Conservation (phyloP, 2,329 filamentous ascomycete species). For the Beauveria scarabaeidicola region DNA sequence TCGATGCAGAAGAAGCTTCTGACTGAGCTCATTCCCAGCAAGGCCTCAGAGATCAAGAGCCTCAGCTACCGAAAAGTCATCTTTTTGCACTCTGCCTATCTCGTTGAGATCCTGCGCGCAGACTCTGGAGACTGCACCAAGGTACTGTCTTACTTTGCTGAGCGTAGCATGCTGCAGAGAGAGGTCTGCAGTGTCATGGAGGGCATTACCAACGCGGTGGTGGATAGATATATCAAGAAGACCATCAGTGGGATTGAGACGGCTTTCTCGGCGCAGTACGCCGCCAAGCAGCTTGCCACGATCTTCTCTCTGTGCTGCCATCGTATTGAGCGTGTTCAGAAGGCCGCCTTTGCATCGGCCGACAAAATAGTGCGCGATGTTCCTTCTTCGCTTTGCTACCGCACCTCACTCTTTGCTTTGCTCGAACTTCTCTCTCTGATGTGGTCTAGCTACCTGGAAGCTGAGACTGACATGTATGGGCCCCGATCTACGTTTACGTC, state of each 20-base stretch:
- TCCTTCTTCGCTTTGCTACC: slow-evolving; percentile 84
- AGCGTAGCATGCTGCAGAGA: slow-evolving; percentile 66
- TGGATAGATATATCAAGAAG: slow-evolving; percentile 71
- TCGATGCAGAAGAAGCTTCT: slow-evolving; percentile 74
- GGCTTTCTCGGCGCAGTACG: slow-evolving; percentile 80
- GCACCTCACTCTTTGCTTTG: slow-evolving; percentile 82
- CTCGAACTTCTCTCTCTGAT: slow-evolving; percentile 87
- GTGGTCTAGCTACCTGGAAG: slow-evolving; percentile 91
- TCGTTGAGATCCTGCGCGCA: slow-evolving; percentile 83
- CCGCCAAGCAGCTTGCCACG: slow-evolving; percentile 76
- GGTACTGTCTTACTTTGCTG: slow-evolving; percentile 85
- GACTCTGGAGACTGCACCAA: slow-evolving; percentile 84
- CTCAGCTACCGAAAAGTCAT: slow-evolving; percentile 86
- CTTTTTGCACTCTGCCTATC: slow-evolving; percentile 81
- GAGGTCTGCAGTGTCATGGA: slow-evolving; percentile 59
- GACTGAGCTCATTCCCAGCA: slow-evolving; percentile 62
- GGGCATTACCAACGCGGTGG: slow-evolving; percentile 55
- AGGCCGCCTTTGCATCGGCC: slow-evolving; percentile 73
- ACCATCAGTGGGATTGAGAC: slow-evolving; percentile 63
- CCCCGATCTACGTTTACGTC: slow-evolving; percentile 78
- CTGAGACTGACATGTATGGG: slow-evolving; percentile 87
- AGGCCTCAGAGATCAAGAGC: slow-evolving; percentile 68
- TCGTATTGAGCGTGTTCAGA: slow-evolving; percentile 83
- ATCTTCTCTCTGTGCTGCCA: slow-evolving; percentile 90
- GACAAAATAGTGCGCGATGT: slow-evolving; percentile 78